Evolutionary conservation across 2,329 filamentous ascomycete species (phyloP).

Genomic region (Zymoseptoria ardabiliae): DNA sequence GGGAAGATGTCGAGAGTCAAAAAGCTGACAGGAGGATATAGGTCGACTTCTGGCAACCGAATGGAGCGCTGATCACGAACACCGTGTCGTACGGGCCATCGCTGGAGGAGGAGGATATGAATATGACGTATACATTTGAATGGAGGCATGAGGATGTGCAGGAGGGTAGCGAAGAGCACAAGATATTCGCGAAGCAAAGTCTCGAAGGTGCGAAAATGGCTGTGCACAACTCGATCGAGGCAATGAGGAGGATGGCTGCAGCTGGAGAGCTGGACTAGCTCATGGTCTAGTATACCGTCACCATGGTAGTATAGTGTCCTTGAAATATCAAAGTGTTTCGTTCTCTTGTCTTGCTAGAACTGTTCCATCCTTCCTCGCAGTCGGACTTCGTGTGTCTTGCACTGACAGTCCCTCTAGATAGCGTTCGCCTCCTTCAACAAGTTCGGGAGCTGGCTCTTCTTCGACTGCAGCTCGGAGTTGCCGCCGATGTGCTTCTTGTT

Average conservation of each 20-base stretch:
- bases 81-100: conserved; percentile 35
- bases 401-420: conserved; percentile 37
- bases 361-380: no score
- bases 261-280: conserved; percentile 21
- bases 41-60: conserved; percentile 41
- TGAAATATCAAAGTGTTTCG: no score
- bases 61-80: conserved; percentile 39
- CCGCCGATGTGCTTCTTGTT: conserved; percentile 85
- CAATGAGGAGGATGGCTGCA: conserved; percentile 35
- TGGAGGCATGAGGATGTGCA: conserved; percentile 31
- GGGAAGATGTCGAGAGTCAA: background rate
- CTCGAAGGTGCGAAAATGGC: conserved; percentile 33
- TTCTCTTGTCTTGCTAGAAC: no score
- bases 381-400: no score
- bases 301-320: no score
- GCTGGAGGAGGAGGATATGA: conserved; percentile 28
- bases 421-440: conserved; percentile 60
- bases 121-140: conserved; percentile 44
- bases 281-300: background rate
- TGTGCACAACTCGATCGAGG: conserved; percentile 37
- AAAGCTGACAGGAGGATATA: conserved; percentile 11
- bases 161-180: conserved; percentile 30
- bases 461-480: conserved; percentile 77
- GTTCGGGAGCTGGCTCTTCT: conserved; percentile 54
- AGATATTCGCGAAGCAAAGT: conserved; percentile 24